phyloP scores from a whole-genome alignment of 225 moss, liverwort and hornwort genomes.

The Sphagnum contortum region DNA sequence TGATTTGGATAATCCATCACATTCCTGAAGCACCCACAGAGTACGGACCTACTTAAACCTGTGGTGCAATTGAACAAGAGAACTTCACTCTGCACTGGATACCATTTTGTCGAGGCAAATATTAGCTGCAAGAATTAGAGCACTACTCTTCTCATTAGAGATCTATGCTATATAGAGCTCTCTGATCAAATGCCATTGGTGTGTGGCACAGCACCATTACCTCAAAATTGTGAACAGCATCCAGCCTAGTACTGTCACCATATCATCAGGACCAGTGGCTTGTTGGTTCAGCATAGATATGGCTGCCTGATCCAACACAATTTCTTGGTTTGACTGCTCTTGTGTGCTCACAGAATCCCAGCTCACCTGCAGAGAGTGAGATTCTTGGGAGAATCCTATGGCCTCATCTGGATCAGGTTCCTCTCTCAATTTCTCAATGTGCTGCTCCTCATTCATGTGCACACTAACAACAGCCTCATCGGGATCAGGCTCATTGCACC shows the following conservation, averaged over 20 bases:
- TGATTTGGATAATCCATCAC: constrained; percentile 34
- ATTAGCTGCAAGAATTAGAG: too few relatives aligned
- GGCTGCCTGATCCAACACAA: constrained; percentile 19
- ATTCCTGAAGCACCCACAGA: constrained; percentile 25
- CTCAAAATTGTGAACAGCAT: constrained; percentile 30
- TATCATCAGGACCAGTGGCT: constrained; percentile 26
- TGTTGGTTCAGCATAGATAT: constrained; percentile 20
- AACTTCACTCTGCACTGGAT: too few relatives aligned
- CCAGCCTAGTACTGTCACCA: constrained; percentile 9
- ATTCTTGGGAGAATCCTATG: constrained; percentile 5
- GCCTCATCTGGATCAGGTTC: constrained; percentile 5
- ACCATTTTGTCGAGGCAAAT: too few relatives aligned
- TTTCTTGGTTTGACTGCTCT: constrained; percentile 16
- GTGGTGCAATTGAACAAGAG: too few relatives aligned
- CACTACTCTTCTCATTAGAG: not conserved
- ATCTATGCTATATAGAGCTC: not conserved
- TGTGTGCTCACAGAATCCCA: not conserved
- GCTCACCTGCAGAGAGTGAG: constrained; percentile 23
- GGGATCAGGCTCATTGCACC: too few relatives aligned
- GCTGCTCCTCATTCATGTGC: too few relatives aligned
- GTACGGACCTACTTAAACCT: too few relatives aligned
- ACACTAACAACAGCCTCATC: too few relatives aligned
- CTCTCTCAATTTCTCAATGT: too few relatives aligned
- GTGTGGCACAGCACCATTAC: constrained; percentile 4
- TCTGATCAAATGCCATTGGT: too few relatives aligned